Base-by-base conservation (phyloP, 192 early-diverging fungal species). In the Obelidium mucronatum region DNA sequence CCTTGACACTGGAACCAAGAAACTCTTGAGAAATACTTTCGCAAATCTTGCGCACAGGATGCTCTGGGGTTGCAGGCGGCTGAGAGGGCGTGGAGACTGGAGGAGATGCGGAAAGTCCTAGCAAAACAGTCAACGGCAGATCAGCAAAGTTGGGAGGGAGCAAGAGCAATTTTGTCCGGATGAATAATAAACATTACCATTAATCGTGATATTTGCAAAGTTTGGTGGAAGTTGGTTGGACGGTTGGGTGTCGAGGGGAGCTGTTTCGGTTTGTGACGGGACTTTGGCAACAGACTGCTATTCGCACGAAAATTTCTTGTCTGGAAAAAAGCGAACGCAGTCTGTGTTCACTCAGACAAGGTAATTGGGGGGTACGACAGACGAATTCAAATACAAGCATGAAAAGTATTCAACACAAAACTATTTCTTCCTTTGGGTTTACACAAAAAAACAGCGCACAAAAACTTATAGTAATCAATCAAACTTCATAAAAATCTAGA, bases 251-350 rank as follows among this genome's bases (percentile, higher is more conserved):
- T 6, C 19, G 11, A 19, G 11, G 19, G 44, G 11, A 0, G 44
- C 19, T 15, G 44, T 48, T 48, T 48, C 44, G 8, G 8, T 48
- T 48, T 19, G 11, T 48, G 44, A 48, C 11, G 44, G 44, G 44
- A 48, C 44, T 48, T 48, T 48, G 44, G 44, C 44, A 48, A 48
- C 44, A 48, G 44, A 48, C 44, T 48, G 44, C 44, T 48, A 48
- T 48, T 48, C 44, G 44, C 44, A 48, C 44, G 44, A 48, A 48
- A 48, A 48, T 48, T 19, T 6, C 0, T 19, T 48, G 11, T 19
- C 44, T 19, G 19, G 19, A 48, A 48, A 48, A 48, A 48, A 19
- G 44, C 8, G 19, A 19, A 48, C 8, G 44, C 44, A 48, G 44
- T 48, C 44, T 48, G 44, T 48, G 19, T 48, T 48, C 44, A 48